A percentile compares a stretch with the other conserved stretches of the same genome.
Evolutionary conservation across 1,139 yeast species (phyloP).

Genomic region (Geotrichum bryndzae): DNA sequence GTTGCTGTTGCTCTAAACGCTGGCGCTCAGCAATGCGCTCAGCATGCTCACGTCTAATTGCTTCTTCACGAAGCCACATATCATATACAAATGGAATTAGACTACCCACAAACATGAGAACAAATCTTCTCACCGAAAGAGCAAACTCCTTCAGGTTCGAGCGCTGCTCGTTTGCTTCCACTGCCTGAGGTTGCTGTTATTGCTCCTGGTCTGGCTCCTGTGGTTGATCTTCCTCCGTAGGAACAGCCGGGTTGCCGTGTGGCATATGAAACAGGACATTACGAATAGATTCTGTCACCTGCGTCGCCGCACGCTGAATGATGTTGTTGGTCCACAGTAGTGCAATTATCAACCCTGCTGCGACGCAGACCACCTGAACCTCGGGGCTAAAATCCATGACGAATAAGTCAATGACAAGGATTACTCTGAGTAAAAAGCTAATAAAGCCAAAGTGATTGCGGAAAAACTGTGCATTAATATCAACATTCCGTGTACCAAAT

Average conservation of each 20-base stretch:
- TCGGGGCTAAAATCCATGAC: slow-evolving; percentile 5
- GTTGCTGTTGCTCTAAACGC: background rate
- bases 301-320: background rate
- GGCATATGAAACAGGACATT: slow-evolving; percentile 1
- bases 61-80: slow-evolving; percentile 26
- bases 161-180: background rate
- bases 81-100: slow-evolving; percentile 26
- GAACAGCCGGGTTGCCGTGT: slow-evolving; percentile 9
- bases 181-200: background rate
- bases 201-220: background rate
- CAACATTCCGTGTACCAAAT: slow-evolving; percentile 3
- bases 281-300: background rate
- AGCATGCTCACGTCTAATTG: slow-evolving; percentile 19
- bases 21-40: slow-evolving; percentile 11
- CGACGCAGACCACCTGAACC: slow-evolving; percentile 4
- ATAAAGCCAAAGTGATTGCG: slow-evolving; percentile 4
- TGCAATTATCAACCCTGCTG: background rate
- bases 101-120: slow-evolving; percentile 25
- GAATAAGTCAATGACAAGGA: slow-evolving; percentile 8
- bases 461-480: background rate
- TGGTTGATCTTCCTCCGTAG: background rate
- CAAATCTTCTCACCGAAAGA: slow-evolving; percentile 3
- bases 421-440: slow-evolving; percentile 2
- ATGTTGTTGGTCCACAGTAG: slow-evolving; percentile 7
- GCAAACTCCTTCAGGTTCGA: slow-evolving; percentile 1